Evolutionary conservation across 345 rosid genomes (phyloP), one percentile per base, ranked within the genome.

Genomic region (Punica granatum): DNA sequence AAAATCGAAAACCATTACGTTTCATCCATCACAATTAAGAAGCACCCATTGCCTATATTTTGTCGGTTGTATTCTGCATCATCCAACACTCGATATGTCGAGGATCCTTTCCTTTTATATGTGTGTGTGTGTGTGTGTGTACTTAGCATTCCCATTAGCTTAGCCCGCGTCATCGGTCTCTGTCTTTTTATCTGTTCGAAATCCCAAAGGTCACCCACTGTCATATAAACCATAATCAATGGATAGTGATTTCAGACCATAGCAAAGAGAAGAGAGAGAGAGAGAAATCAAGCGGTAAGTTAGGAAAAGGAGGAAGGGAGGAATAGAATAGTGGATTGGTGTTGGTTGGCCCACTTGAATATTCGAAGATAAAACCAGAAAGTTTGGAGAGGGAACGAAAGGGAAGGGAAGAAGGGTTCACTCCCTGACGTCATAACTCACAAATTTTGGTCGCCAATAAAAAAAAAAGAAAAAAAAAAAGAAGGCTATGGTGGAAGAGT

Each of bases 101-200:
- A n/a, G n/a, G n/a, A n/a, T n/a, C n/a, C n/a, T n/a, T n/a, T n/a
- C n/a, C n/a, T n/a, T n/a, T n/a, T n/a, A n/a, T n/a, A n/a, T n/a
- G n/a, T n/a, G n/a, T n/a, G n/a, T n/a, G n/a, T n/a, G n/a, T n/a
- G n/a, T n/a, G n/a, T n/a, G n/a, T n/a, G n/a, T n/a, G n/a, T n/a
- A n/a, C n/a, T n/a, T n/a, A n/a, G n/a, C n/a, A n/a, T n/a, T n/a
- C n/a, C n/a, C n/a, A n/a, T n/a, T n/a, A n/a, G n/a, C n/a, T n/a
- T n/a, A n/a, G 11, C 39, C 37, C 23, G 42, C 65, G 42, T 34
- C 65, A 61, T 53, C 26, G 23, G 60, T 11, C 25, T 30, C 39
- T 21, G 4, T 63, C 53, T 46, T n/a, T n/a, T 21, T 3, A 64
- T 70, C 74, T 32, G 74, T 33, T 41, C 42, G 42, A 59, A 25